Conservation (phyloP, 31 red algal species). For the Odonthalia washingtoniensis region DNA sequence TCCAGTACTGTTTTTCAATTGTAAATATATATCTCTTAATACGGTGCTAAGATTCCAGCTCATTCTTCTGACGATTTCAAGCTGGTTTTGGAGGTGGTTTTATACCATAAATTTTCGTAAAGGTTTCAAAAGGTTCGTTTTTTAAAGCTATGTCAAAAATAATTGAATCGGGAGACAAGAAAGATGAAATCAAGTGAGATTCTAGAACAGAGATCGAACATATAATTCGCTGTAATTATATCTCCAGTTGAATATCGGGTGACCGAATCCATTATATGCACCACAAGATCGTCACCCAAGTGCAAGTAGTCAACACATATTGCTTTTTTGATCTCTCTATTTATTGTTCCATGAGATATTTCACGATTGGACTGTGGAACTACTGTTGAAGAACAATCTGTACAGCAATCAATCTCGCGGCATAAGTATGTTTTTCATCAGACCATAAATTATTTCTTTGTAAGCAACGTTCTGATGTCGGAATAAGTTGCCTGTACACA, state of each 20-base stretch:
- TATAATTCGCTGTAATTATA: too few species aligned
- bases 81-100: neutral
- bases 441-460: too few species aligned
- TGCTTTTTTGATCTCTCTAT: neutral
- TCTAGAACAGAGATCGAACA: too few species aligned
- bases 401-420: conserved; percentile 6
- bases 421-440: neutral
- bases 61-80: neutral
- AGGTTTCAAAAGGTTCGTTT: too few species aligned
- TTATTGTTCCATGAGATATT: neutral
- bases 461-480: neutral
- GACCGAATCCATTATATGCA: conserved; percentile 20
- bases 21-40: neutral
- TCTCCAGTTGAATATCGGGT: neutral
- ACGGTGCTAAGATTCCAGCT: neutral
- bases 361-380: neutral
- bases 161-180: too few species aligned
- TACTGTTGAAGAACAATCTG: neutral
- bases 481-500: conserved; percentile 3
- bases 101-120: too few species aligned
- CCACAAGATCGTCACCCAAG: neutral
- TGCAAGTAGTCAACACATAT: conserved; percentile 25
- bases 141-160: too few species aligned
- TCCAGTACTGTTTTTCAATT: neutral
- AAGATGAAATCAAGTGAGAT: too few species aligned